These are phyloP conservation scores for Puccinia horiana DNA, from an alignment of 1,284 basidiomycete species.

Conservation along the genomic window DNA sequence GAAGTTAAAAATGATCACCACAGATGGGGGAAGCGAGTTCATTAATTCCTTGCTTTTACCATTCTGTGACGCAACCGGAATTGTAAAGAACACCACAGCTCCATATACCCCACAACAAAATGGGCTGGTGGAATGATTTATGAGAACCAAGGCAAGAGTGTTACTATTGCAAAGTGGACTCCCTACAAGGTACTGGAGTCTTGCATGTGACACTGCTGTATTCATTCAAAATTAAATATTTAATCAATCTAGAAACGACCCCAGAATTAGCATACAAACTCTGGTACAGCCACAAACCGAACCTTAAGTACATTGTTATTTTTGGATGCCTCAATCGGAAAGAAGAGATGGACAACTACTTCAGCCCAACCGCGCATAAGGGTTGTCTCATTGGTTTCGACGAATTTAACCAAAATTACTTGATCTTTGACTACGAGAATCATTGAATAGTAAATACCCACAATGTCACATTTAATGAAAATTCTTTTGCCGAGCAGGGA, in stretches of 20 bases:
- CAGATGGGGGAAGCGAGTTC: constrained; percentile 12
- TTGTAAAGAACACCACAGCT: background rate
- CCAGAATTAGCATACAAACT: background rate
- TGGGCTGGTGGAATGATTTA: background rate
- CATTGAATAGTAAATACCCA: background rate
- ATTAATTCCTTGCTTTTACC: background rate
- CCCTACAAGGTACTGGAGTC: background rate
- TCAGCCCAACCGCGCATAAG: background rate
- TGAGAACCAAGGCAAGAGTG: background rate
- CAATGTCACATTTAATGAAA: constrained; percentile 8
- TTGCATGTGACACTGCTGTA: background rate
- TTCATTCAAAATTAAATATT: background rate
- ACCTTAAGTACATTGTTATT: background rate
- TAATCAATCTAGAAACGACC: background rate
- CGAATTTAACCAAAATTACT: too few species aligned
- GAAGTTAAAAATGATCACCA: constrained; percentile 7
- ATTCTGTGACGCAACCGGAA: background rate
- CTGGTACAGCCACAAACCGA: background rate
- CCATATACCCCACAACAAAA: constrained; percentile 24
- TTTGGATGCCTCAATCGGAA: background rate
- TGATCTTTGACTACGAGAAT: background rate
- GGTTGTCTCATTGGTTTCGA: background rate
- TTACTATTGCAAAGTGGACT: background rate
- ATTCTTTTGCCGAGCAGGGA: background rate
- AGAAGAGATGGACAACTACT: background rate